Percentiles rank a stretch among this genome's conserved stretches.
phyloP scores from a whole-genome alignment of 2,329 filamentous ascomycete species.

The Xenoacremonium recifei region DNA sequence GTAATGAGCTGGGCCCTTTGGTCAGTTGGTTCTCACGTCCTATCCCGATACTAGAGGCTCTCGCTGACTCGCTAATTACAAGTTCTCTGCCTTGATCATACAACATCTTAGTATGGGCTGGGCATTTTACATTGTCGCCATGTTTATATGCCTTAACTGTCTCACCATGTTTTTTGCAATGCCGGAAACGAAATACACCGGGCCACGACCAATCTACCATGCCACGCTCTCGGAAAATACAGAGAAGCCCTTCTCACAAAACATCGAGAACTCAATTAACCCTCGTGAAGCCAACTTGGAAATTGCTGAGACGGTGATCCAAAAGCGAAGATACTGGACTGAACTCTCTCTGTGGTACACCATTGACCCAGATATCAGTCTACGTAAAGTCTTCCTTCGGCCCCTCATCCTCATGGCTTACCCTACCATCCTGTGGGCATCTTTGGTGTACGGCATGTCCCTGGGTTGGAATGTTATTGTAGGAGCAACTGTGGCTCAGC shows the following conservation, averaged over 20 bases:
- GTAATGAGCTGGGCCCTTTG: slow-evolving; percentile 9
- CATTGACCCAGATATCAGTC: slow-evolving; percentile 4
- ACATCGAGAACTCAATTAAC: background rate
- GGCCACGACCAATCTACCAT: slow-evolving; percentile 1
- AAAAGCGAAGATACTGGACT: slow-evolving; percentile 1
- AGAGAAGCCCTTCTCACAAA: background rate
- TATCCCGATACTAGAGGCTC: no score
- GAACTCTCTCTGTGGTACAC: slow-evolving; percentile 5
- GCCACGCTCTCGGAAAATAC: background rate
- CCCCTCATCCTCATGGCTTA: slow-evolving; percentile 6
- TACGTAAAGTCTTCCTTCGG: slow-evolving; percentile 4
- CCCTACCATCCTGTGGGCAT: slow-evolving; percentile 9
- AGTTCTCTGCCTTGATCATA: slow-evolving; percentile 8
- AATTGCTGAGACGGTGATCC: background rate
- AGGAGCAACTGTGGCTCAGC: slow-evolving; percentile 7
- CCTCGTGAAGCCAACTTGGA: background rate
- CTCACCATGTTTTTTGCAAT: slow-evolving; percentile 10
- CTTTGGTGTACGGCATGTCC: slow-evolving; percentile 5
- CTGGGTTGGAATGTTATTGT: slow-evolving; percentile 12
- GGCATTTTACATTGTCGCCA: slow-evolving; percentile 7
- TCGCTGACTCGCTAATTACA: background rate
- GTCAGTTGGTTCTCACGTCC: background rate
- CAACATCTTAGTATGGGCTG: slow-evolving; percentile 6
- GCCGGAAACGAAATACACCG: slow-evolving; percentile 7
- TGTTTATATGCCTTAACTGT: slow-evolving; percentile 7